Base-by-base conservation (phyloP, 2,329 filamentous ascomycete genomes). In the Penicillium sp. region DNA sequence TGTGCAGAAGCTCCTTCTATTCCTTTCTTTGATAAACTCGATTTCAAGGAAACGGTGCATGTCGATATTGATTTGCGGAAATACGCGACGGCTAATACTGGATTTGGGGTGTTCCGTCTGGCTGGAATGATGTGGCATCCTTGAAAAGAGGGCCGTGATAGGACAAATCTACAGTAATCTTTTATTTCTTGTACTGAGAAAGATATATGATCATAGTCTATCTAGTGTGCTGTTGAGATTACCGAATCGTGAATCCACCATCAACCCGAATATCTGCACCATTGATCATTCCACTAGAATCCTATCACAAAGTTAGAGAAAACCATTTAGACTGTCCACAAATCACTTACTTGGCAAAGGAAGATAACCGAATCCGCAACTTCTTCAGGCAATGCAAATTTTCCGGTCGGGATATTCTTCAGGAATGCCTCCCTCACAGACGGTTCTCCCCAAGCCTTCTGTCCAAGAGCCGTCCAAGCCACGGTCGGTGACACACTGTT, bases 401-500 rank as follows among this genome's bases (percentile, higher is more conserved):
- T 72, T 1, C 75, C 75, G 0, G 71, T 74, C 3, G 75, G 75
- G n/a, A 78, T 75, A 45, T 61, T 68, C 48, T 68, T 65, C 46
- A 77, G 60, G 52, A 76, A 74, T 0, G 70, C 71, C 52, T 75
- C 69, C 31, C 70, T 61, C 37, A 76, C 73, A 9, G 57, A 56
- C 2, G 68, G 61, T 35, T 74, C 72, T 1, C 74, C 74, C 75
- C 75, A 78, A 6, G 75, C 75, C 59, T 76, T 78, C 62, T 74
- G 73, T 3, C 78, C 79, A 31, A 81, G 62, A 7, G 68, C 74
- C 10, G 79, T 81, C 78, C 76, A 79, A 3, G 77, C 78, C 13
- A 79, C 76, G 4, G 77, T 79, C 13, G 79, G 79, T 13, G 71
- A 75, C 3, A 81, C 75, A 3, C 72, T 76, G 57, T 81, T 81